These are phyloP conservation scores for Entoloma clypeatum DNA, from an alignment of 1,284 basidiomycete genomes.

Conservation along the genomic window DNA sequence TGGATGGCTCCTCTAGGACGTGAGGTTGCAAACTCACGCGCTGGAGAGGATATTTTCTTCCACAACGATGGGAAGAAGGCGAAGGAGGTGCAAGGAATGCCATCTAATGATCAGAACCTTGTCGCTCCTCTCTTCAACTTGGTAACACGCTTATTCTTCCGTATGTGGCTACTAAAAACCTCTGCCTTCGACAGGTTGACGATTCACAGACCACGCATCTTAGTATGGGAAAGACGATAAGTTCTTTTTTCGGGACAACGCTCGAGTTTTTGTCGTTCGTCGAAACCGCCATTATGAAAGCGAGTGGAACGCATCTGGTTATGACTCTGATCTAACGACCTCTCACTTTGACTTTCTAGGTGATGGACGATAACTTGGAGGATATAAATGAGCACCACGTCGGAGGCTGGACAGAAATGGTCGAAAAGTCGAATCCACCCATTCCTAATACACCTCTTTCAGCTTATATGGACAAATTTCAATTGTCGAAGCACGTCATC, in stretches of 20 bases:
- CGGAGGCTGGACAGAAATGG: constrained; percentile 82
- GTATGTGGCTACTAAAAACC: background rate
- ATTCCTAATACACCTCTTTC: constrained; percentile 73
- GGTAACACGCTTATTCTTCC: constrained; percentile 31
- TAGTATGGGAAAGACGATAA: constrained; percentile 69
- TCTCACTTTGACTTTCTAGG: constrained; percentile 20
- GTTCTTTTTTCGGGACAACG: constrained; percentile 76
- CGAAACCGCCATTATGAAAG: constrained; percentile 68
- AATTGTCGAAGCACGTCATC: constrained; percentile 61
- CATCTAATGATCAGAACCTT: constrained; percentile 53
- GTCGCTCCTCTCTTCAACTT: constrained; percentile 81
- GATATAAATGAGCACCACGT: constrained; percentile 90
- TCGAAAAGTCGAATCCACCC: constrained; percentile 69
- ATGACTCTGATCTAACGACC: background rate
- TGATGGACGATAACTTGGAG: constrained; percentile 71
- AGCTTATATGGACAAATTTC: constrained; percentile 80
- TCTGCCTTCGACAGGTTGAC: constrained; percentile 53
- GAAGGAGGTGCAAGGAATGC: constrained; percentile 57
- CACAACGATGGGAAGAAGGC: constrained; percentile 69
- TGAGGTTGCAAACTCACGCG: constrained; percentile 55
- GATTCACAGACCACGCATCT: constrained; percentile 76
- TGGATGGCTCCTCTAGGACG: constrained; percentile 70
- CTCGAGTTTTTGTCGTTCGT: constrained; percentile 82
- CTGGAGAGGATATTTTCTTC: constrained; percentile 68
- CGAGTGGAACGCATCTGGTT: constrained; percentile 25